Evolutionary conservation across 345 rosid genomes (phyloP).

Genomic region (Eucalyptus brandiana): DNA sequence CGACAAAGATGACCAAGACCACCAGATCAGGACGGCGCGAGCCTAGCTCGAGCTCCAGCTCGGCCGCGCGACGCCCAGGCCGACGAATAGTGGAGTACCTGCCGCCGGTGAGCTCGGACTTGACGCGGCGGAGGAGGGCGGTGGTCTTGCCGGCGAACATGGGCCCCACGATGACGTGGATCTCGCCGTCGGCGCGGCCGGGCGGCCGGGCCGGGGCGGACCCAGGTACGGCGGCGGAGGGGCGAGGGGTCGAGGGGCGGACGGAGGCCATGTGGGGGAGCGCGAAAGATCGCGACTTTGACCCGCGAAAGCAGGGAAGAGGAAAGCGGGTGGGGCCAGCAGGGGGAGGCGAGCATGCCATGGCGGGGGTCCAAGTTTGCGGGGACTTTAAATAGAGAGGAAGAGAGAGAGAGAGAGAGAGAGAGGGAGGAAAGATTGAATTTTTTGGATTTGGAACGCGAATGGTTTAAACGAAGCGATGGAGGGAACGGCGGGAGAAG

Average conservation of each 20-base stretch:
- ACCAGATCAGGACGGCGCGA: not conserved
- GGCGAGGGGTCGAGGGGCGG: constrained; percentile 10
- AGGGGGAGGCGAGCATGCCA: not conserved
- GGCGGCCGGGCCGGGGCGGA: not conserved
- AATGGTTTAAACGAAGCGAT: not conserved
- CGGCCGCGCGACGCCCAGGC: not conserved
- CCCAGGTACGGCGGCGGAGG: not conserved
- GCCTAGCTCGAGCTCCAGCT: not conserved
- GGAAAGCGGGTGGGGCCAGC: not conserved
- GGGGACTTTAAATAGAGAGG: not conserved
- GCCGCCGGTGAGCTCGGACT: constrained; percentile 44
- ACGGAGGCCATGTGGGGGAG: constrained; percentile 21
- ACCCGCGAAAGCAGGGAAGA: not conserved
- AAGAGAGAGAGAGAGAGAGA: not conserved
- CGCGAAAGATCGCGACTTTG: not conserved
- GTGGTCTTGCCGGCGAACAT: constrained; percentile 97
- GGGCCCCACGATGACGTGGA: constrained; percentile 82
- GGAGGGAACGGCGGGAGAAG: constrained; percentile 3
- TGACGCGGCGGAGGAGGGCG: constrained; percentile 83
- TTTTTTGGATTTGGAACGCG: not conserved
- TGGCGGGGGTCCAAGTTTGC: not conserved
- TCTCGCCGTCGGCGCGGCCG: constrained; percentile 26
- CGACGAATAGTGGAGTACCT: constrained; percentile 10
- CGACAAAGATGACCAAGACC: not conserved
- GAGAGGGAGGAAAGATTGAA: not conserved